Conservation (phyloP, 2,329 filamentous ascomycete species). For the Xylariaceae sp. region DNA sequence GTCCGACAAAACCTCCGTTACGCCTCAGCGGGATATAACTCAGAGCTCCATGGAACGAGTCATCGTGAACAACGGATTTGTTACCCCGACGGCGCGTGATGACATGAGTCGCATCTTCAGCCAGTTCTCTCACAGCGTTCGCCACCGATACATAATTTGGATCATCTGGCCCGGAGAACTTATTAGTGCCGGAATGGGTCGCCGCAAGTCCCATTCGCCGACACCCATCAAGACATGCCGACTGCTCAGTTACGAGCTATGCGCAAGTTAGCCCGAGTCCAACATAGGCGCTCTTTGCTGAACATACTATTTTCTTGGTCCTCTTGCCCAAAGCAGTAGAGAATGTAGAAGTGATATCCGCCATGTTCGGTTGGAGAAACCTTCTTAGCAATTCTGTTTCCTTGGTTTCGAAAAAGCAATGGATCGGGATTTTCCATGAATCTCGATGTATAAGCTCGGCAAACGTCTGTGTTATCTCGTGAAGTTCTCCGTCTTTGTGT, state of each 20-base stretch:
- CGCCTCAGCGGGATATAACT: slow-evolving; percentile 14
- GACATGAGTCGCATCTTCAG: neutral
- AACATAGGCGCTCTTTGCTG: neutral
- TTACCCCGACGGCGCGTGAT: neutral
- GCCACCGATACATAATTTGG: neutral
- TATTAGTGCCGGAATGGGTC: neutral
- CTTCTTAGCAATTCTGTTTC: neutral
- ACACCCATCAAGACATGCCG: neutral
- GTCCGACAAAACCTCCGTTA: slow-evolving; percentile 19
- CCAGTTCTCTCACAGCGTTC: neutral
- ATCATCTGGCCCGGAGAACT: neutral
- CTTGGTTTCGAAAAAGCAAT: neutral
- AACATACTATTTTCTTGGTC: neutral
- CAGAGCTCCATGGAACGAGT: too few relatives aligned
- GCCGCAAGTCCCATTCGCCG: neutral
- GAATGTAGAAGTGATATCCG: neutral
- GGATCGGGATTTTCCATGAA: neutral
- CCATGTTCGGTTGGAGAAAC: neutral
- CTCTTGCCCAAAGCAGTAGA: neutral
- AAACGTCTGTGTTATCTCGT: neutral
- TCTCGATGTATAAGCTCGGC: neutral
- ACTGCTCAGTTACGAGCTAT: neutral
- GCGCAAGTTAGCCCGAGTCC: too few relatives aligned
- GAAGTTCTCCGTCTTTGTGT: neutral
- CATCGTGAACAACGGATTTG: neutral